A percentile compares a stretch with the other conserved stretches of the same genome.
Conservation (phyloP, 164 flowering plant genomes). For the Chimonanthus praecox region DNA sequence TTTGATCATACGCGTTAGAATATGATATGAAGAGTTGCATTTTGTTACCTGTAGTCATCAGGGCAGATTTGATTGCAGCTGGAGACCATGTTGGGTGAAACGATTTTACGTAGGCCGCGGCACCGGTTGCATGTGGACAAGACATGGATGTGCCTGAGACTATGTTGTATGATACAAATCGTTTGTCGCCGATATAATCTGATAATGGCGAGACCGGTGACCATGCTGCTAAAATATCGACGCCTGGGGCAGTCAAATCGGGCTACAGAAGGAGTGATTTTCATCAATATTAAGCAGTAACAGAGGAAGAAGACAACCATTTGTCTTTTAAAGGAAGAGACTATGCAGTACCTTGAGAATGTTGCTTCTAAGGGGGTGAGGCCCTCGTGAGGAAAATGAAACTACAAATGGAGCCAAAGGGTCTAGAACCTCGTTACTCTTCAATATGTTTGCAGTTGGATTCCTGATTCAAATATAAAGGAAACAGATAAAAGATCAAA, state of each 20-base stretch:
- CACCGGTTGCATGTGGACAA: constrained; percentile 36
- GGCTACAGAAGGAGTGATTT: constrained; percentile 16
- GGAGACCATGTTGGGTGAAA: constrained; percentile 44
- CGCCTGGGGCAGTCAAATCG: constrained; percentile 38
- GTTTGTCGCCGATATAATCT: constrained; percentile 3
- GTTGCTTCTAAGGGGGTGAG: constrained; percentile 22
- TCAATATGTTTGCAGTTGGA: constrained; percentile 14
- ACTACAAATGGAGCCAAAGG: constrained; percentile 18
- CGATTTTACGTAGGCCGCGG: constrained; percentile 38
- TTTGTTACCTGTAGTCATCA: constrained; percentile 42
- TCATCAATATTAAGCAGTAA: too few species aligned
- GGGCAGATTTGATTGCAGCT: constrained; percentile 43
- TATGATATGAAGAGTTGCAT: too few species aligned
- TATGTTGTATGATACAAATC: constrained; percentile 25
- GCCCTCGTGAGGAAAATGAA: constrained; percentile 36
- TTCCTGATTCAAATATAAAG: constrained; percentile 6
- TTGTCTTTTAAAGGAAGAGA: too few species aligned
- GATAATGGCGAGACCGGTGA: constrained; percentile 24
- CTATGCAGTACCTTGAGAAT: constrained; percentile 27
- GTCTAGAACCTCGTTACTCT: constrained; percentile 6
- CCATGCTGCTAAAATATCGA: constrained; percentile 32
- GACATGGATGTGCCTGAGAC: constrained; percentile 46
- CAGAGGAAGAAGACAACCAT: too few species aligned
- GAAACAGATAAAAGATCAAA: neutral
- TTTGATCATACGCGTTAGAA: neutral